phyloP scores from a whole-genome alignment of 306 rosid genomes.

The Sesbania bispinosa region DNA sequence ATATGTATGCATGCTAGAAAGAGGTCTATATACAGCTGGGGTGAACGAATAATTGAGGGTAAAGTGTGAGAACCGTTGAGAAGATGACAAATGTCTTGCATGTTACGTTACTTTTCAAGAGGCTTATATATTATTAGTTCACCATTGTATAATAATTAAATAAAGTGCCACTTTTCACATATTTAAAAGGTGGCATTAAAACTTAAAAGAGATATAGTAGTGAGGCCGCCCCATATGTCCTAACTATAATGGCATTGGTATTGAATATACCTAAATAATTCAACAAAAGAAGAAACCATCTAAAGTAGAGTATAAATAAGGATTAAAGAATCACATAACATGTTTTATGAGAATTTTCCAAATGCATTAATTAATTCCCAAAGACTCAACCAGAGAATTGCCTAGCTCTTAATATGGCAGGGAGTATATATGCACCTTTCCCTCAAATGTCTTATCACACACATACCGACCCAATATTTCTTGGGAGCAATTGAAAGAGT shows the following conservation, averaged over 20 bases:
- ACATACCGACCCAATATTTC: background rate
- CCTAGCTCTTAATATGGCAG: conserved; percentile 49
- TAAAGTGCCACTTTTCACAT: background rate
- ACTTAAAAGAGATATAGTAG: background rate
- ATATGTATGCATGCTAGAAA: too few species aligned
- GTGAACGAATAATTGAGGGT: too few species aligned
- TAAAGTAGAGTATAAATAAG: conserved; percentile 23
- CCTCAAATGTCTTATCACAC: conserved; percentile 40
- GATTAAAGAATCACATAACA: conserved; percentile 18
- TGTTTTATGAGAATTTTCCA: conserved; percentile 8
- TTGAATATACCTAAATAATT: background rate
- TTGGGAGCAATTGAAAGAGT: conserved; percentile 8
- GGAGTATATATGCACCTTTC: conserved; percentile 36
- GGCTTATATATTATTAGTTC: background rate
- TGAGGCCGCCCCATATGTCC: conserved; percentile 43
- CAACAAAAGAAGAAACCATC: background rate
- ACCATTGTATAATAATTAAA: conserved; percentile 17
- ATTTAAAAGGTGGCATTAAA: background rate
- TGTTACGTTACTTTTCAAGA: background rate
- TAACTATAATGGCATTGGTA: conserved; percentile 20
- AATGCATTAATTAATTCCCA: conserved; percentile 26
- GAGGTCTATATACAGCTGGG: too few species aligned
- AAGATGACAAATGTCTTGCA: conserved; percentile 31
- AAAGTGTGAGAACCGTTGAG: conserved; percentile 9
- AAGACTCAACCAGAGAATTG: conserved; percentile 9